Conservation (phyloP, 2,329 filamentous ascomycete species). For the Dothideomycetes sp. region DNA sequence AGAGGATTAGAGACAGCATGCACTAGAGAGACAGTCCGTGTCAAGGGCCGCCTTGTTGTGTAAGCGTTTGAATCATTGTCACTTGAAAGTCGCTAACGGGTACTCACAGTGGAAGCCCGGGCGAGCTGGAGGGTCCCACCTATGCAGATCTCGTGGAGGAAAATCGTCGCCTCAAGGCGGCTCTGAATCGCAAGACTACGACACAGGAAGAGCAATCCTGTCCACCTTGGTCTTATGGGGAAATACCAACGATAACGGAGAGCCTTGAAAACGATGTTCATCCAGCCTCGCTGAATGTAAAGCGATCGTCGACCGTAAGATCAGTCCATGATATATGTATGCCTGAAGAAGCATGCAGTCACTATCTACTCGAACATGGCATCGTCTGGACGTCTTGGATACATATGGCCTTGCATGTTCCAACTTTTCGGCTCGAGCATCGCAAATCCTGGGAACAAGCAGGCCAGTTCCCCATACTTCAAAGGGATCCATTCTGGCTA, state of each 20-base stretch:
- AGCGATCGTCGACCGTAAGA: background rate
- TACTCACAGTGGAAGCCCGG: background rate
- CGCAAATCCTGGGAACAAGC: background rate
- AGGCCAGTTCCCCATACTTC: background rate
- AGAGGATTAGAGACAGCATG: background rate
- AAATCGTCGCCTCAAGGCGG: background rate
- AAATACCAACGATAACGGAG: background rate
- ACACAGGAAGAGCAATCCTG: background rate
- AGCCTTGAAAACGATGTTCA: background rate
- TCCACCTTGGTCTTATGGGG: background rate
- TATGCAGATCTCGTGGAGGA: background rate
- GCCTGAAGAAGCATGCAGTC: background rate
- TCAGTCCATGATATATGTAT: background rate
- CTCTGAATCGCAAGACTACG: background rate
- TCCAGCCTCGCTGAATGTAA: background rate
- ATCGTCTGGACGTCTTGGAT: background rate
- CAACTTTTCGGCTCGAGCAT: background rate
- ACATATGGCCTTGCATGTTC: background rate
- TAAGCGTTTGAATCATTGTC: background rate
- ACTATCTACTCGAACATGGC: background rate
- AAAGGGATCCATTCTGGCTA: background rate
- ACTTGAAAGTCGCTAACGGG: background rate
- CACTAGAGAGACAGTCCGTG: background rate
- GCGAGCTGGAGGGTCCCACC: too few species aligned
- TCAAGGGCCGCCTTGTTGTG: background rate